A percentile compares a stretch with the other conserved stretches of the same genome.
phyloP scores from a whole-genome alignment of 2,329 filamentous ascomycete genomes.

The Esteya vermicola region DNA sequence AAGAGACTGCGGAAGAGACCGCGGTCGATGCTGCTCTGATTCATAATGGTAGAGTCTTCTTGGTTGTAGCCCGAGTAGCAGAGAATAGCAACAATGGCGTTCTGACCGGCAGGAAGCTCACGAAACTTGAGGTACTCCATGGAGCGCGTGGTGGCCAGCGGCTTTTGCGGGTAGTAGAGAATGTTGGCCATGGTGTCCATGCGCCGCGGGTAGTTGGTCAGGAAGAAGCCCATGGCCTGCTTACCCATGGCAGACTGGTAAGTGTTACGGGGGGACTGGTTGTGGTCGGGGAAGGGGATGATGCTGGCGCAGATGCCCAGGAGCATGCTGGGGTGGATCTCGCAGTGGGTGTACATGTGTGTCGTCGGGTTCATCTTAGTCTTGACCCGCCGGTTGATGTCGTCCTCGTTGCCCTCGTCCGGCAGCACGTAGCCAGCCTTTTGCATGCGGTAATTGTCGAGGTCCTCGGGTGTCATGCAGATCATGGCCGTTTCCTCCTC shows the following conservation, averaged over 20 bases:
- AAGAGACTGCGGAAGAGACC: constrained; percentile 95
- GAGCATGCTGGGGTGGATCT: constrained; percentile 99
- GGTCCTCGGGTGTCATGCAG: constrained; percentile 92
- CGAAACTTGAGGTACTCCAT: constrained; percentile 99
- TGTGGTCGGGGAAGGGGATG: constrained; percentile 98
- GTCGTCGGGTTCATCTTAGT: constrained; percentile 76
- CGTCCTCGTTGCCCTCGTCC: constrained; percentile 48
- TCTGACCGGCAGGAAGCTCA: constrained; percentile 91
- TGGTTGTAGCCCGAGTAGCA: constrained; percentile 99
- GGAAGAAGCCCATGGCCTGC: constrained; percentile 97
- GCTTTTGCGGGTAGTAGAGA: constrained; percentile 97
- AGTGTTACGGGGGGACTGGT: constrained; percentile 95
- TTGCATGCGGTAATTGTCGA: constrained; percentile 61
- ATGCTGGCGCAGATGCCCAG: constrained; percentile 97
- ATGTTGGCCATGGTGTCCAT: constrained; percentile 99
- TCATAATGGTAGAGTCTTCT: constrained; percentile 99
- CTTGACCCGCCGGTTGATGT: constrained; percentile 77
- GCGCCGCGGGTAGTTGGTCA: constrained; percentile 90
- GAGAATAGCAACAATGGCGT: constrained; percentile 94
- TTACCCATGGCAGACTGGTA: constrained; percentile 99
- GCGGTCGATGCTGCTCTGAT: constrained; percentile 96
- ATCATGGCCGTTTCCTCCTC: constrained; percentile 99
- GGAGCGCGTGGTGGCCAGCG: constrained; percentile 83
- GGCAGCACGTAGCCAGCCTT: constrained; percentile 24
- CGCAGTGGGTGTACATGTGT: constrained; percentile 92